Base-by-base conservation (phyloP, 495 filamentous ascomycete species). In the Neurospora africana region DNA sequence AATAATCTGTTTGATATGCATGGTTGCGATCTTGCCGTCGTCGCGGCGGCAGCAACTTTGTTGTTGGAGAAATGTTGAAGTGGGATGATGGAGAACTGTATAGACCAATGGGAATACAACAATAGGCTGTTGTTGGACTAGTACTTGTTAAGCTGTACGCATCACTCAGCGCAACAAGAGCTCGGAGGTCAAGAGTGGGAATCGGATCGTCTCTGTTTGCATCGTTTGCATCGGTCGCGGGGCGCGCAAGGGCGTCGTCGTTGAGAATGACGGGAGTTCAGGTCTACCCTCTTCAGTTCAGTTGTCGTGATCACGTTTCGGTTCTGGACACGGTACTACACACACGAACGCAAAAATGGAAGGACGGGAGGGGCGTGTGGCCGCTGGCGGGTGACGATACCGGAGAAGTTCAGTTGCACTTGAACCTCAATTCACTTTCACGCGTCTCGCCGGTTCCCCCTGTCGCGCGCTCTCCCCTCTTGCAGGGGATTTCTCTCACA, bases 1-100 rank as follows among this genome's bases (percentile, higher is more conserved):
- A 82, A 98, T 99, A 79, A 99, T 97, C 85, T 99, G 95, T 82
- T 98, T 98, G 88, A 99, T 98, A 84, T 96, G 93, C 93, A 98
- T 97, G 80, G 82, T 89, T 83, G 78, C 77, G 72, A 70, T 74
- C 71, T 73, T 38, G 77, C 76, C 76, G 78, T 75, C 79, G 69
- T 65, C 53, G 72, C 70, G 27, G 43, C 23, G 43, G 71, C 27
- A 36, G 68, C 39, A 40, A 71, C 47, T 70, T 35, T 43, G 68
- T 47, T 71, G 65, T 65, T 69, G 65, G 39, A 8, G 19, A 71
- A 27, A 30, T 21, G 17, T 36, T n/a, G 33, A 43, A 19, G 61
- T 65, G 39, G 58, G 72, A 65, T 61, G 10, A 10, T 23, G n/a
- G 7, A 11, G 43, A 36, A 8, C n/a, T n/a, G 40, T 61, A 61